These are phyloP conservation scores for Oryza meridionalis DNA, from an alignment of 176 grass and related monocot genomes.

Conservation along the genomic window DNA sequence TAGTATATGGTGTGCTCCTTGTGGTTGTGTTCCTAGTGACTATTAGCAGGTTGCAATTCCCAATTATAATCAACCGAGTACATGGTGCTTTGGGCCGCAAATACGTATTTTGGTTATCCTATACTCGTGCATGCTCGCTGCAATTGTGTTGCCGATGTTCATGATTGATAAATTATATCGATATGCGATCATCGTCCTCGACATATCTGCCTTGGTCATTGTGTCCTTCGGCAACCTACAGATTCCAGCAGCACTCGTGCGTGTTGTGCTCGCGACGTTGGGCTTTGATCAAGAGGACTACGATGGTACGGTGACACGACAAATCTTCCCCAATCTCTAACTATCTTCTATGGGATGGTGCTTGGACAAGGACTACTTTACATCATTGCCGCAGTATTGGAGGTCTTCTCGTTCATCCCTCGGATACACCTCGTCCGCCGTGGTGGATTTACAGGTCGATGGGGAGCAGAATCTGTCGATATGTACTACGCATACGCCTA, in stretches of 20 bases:
- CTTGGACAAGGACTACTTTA: conserved; percentile 26
- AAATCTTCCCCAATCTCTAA: background rate
- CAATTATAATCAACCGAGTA: background rate
- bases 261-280: background rate
- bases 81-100: background rate
- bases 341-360: conserved; percentile 17
- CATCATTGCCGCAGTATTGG: background rate
- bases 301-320: background rate
- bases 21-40: background rate
- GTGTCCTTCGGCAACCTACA: background rate
- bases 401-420: conserved; percentile 20
- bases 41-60: background rate
- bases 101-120: background rate
- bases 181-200: no score
- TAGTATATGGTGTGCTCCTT: background rate
- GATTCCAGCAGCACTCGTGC: background rate
- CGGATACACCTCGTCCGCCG: background rate
- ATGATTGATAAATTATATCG: background rate
- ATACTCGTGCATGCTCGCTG: background rate
- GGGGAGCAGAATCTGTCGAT: conserved; percentile 2
- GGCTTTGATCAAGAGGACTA: background rate
- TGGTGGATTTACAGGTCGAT: background rate
- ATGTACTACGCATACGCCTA: conserved; percentile 19
- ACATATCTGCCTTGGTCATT: no score
- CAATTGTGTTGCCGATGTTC: background rate